Conservation (phyloP, 2,329 filamentous ascomycete species). For the Phaeosphaeriaceae sp. region DNA sequence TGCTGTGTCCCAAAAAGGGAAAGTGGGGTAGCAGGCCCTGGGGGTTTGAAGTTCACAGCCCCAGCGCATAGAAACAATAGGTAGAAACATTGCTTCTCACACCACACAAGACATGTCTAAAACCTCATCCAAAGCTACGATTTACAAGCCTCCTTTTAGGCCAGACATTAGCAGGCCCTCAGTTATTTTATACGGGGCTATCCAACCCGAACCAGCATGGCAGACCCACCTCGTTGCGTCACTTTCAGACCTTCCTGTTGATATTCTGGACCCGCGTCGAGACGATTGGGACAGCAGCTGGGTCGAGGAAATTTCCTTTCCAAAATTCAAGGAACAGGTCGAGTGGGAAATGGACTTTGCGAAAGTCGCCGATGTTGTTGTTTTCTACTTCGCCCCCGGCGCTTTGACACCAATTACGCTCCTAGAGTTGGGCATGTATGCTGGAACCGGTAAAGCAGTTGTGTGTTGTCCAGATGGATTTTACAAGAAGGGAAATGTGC, state of each 20-base stretch:
- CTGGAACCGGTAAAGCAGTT: constrained; percentile 52
- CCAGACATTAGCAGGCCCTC: constrained; percentile 33
- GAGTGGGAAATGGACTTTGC: constrained; percentile 68
- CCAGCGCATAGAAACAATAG: no score
- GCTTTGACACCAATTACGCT: constrained; percentile 63
- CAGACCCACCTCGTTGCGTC: constrained; percentile 53
- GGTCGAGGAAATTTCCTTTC: constrained; percentile 59
- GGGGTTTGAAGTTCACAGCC: no score
- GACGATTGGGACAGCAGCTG: constrained; percentile 65
- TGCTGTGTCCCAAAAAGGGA: no score
- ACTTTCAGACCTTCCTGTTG: constrained; percentile 54
- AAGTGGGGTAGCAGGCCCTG: no score
- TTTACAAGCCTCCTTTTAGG: constrained; percentile 30
- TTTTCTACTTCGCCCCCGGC: constrained; percentile 61
- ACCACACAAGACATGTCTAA: constrained; percentile 18
- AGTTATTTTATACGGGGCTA: constrained; percentile 66
- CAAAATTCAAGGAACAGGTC: constrained; percentile 62
- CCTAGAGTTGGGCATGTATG: constrained; percentile 65
- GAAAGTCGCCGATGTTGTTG: constrained; percentile 60
- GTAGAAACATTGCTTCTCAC: not conserved
- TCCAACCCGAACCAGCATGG: constrained; percentile 58
- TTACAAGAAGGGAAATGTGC: constrained; percentile 66
- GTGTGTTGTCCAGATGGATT: constrained; percentile 63
- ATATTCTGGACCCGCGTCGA: constrained; percentile 64
- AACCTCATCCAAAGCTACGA: constrained; percentile 14